A percentile compares a stretch with the other conserved stretches of the same genome.
phyloP scores from a whole-genome alignment of 345 rosid genomes.

The Sisymbrium irio region DNA sequence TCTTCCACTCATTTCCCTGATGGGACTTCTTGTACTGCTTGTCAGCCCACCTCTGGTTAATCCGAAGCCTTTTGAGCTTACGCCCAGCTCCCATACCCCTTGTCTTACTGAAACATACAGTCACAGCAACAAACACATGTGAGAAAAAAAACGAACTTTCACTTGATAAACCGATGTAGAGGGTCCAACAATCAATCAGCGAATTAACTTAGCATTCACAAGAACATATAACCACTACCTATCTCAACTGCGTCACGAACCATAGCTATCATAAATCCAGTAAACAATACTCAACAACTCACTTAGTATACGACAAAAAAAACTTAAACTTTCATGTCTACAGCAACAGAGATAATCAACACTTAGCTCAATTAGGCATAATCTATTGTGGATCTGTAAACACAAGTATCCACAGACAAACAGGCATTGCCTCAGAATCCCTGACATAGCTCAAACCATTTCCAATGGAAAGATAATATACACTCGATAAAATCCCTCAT shows the following conservation, averaged over 20 bases:
- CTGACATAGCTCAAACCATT: not conserved
- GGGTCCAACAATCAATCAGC: not conserved
- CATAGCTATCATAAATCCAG: not conserved
- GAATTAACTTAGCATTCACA: not conserved
- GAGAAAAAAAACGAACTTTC: not conserved
- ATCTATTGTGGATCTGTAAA: not conserved
- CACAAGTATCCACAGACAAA: not conserved
- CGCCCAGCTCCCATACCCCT: conserved; percentile 78
- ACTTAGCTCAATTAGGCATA: no score
- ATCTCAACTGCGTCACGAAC: not conserved
- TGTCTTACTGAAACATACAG: conserved; percentile 46
- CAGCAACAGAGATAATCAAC: not conserved
- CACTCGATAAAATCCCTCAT: no score
- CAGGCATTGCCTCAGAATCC: not conserved
- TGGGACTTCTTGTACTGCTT: conserved; percentile 66
- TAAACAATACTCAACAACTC: not conserved
- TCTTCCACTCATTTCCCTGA: conserved; percentile 71
- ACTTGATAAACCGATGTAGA: not conserved
- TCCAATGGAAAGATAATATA: no score
- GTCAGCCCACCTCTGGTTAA: conserved; percentile 70
- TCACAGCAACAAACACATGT: not conserved
- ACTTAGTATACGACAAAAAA: not conserved
- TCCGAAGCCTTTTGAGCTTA: conserved; percentile 52
- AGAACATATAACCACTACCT: not conserved
- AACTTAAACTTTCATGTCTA: not conserved